phyloP scores from a whole-genome alignment of 129 eudicot species.

The Helianthus tuberosus region DNA sequence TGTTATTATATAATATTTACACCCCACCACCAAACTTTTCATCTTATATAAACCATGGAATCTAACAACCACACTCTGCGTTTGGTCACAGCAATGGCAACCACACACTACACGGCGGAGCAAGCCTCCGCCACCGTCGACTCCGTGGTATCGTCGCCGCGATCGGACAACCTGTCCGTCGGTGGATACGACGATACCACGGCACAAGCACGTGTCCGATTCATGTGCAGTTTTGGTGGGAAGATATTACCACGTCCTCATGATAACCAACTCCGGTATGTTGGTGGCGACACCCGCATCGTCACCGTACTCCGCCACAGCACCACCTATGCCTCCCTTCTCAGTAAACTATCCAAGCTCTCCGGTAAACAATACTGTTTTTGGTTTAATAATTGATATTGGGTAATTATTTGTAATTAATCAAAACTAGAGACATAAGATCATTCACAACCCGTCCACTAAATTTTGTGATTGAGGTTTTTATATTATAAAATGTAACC shows the following conservation, averaged over 20 bases:
- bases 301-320: conserved; percentile 73
- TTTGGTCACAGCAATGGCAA: conserved; percentile 43
- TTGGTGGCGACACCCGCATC: conserved; percentile 95
- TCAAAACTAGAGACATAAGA: background rate
- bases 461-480: too few relatives aligned
- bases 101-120: conserved; percentile 43
- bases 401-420: background rate
- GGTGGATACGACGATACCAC: conserved; percentile 32
- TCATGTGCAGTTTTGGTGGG: conserved; percentile 98
- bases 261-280: conserved; percentile 94
- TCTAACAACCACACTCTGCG: conserved; percentile 25
- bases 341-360: conserved; percentile 63
- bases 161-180: conserved; percentile 37
- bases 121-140: conserved; percentile 46
- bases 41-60: conserved; percentile 24
- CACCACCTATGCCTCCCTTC: conserved; percentile 59
- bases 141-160: conserved; percentile 65
- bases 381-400: background rate
- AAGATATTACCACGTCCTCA: conserved; percentile 92
- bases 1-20: too few relatives aligned
- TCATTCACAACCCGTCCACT: too few relatives aligned
- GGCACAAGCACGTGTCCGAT: conserved; percentile 56
- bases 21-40: background rate
- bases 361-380: conserved; percentile 32
- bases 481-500: too few relatives aligned